Evolutionary conservation across 2,329 filamentous ascomycete genomes (phyloP).

Genomic region (Aurifilum marmelostoma): DNA sequence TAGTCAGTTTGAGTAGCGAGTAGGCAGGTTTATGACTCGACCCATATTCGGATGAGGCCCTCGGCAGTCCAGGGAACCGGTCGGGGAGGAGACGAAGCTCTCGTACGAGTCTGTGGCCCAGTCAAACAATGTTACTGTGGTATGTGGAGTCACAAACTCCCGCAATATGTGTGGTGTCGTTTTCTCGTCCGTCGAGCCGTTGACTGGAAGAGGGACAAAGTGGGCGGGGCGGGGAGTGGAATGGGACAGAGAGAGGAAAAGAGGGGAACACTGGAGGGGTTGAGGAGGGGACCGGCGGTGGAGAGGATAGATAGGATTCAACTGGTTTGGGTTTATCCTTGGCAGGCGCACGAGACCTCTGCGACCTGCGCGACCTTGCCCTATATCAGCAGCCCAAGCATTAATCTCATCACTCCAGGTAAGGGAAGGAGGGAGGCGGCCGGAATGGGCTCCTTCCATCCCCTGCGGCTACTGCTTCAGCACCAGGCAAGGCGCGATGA

Average conservation of each 20-base stretch:
- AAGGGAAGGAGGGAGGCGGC: background rate
- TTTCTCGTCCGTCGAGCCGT: background rate
- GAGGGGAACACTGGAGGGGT: too few relatives aligned
- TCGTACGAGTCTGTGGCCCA: background rate
- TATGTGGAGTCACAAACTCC: background rate
- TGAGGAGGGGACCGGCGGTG: too few relatives aligned
- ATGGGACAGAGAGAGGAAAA: too few relatives aligned
- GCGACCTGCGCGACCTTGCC: background rate
- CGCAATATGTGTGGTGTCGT: background rate
- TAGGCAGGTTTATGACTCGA: background rate
- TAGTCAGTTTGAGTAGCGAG: constrained; percentile 4
- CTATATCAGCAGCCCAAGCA: background rate
- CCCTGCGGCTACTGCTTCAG: background rate
- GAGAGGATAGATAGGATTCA: background rate
- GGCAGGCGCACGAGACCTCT: background rate
- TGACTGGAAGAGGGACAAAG: background rate
- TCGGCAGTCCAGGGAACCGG: background rate
- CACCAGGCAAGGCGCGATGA: background rate
- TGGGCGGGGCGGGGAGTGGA: too few relatives aligned
- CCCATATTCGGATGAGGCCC: background rate
- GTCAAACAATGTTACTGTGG: constrained; percentile 5
- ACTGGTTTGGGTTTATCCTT: background rate
- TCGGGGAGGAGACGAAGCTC: background rate
- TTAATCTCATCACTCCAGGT: background rate
- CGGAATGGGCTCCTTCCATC: background rate